phyloP scores from a whole-genome alignment of 352 stramenopile species.

The Phytophthora fragariae region DNA sequence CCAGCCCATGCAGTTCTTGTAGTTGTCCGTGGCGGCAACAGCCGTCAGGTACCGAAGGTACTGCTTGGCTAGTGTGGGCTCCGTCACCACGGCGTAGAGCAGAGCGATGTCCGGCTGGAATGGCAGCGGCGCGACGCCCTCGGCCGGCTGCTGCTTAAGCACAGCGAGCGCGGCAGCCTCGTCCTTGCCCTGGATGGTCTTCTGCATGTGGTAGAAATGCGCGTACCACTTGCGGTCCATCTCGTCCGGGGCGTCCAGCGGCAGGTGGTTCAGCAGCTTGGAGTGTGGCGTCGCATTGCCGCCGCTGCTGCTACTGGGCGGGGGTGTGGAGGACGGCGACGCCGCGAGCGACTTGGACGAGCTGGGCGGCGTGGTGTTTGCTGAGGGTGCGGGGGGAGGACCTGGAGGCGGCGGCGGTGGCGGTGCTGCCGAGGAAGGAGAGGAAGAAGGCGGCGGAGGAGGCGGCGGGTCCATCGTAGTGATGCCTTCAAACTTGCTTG shows the following conservation, averaged over 20 bases:
- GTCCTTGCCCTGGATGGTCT: slow-evolving; percentile 80
- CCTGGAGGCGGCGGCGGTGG: slow-evolving; percentile 51
- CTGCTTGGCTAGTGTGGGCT: slow-evolving; percentile 72
- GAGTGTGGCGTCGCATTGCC: slow-evolving; percentile 53
- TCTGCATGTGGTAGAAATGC: slow-evolving; percentile 89
- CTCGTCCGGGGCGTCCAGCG: slow-evolving; percentile 80
- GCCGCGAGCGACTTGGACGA: slow-evolving; percentile 11
- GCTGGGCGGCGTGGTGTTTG: slow-evolving; percentile 11
- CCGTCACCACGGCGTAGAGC: slow-evolving; percentile 82
- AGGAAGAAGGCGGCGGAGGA: slow-evolving; percentile 10
- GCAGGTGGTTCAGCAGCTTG: slow-evolving; percentile 76
- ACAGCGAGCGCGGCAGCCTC: slow-evolving; percentile 57
- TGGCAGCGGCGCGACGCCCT: slow-evolving; percentile 44
- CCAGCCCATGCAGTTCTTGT: slow-evolving; percentile 79
- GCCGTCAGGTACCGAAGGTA: slow-evolving; percentile 79
- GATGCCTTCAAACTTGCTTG: background rate
- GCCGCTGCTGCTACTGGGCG: slow-evolving; percentile 18
- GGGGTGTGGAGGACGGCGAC: slow-evolving; percentile 40
- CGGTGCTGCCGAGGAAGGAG: slow-evolving; percentile 16
- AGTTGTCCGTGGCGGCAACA: slow-evolving; percentile 64
- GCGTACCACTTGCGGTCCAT: slow-evolving; percentile 89
- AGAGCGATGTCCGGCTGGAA: slow-evolving; percentile 86
- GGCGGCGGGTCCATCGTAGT: slow-evolving; percentile 34
- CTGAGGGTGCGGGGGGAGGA: slow-evolving; percentile 42
- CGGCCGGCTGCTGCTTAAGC: slow-evolving; percentile 63